Evolutionary conservation across 306 rosid species (phyloP).

Genomic region (Inga oerstediana): DNA sequence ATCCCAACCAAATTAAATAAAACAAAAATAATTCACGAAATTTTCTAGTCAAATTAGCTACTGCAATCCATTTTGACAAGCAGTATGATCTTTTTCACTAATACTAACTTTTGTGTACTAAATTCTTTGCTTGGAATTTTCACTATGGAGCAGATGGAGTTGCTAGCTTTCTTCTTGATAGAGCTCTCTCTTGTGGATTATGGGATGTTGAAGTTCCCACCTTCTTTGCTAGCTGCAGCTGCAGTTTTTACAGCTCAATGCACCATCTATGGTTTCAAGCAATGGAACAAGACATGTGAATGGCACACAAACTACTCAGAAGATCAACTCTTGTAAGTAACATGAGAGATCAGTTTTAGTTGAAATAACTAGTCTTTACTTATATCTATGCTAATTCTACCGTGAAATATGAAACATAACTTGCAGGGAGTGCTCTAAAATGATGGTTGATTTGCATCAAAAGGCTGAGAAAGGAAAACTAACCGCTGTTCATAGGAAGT

Average conservation of each 20-base stretch:
- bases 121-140: background rate
- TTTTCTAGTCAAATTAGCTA: background rate
- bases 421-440: constrained; percentile 74
- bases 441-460: constrained; percentile 79
- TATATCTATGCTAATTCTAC: background rate
- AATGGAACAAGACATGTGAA: constrained; percentile 86
- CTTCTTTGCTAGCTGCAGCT: constrained; percentile 81
- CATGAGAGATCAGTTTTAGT: background rate
- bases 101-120: background rate
- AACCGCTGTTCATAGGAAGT: constrained; percentile 85
- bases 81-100: background rate
- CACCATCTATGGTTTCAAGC: constrained; percentile 54
- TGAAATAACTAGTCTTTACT: background rate
- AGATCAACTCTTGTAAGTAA: constrained; percentile 71
- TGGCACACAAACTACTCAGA: constrained; percentile 88
- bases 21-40: background rate
- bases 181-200: constrained; percentile 90
- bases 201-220: constrained; percentile 78
- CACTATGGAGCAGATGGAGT: constrained; percentile 64
- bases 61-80: background rate
- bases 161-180: constrained; percentile 78
- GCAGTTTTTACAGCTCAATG: constrained; percentile 88
- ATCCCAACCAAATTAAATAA: background rate
- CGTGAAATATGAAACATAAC: background rate
- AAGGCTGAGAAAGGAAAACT: constrained; percentile 81